phyloP scores from a whole-genome alignment of 208 protist species.

The Leishmania guyanensis region DNA sequence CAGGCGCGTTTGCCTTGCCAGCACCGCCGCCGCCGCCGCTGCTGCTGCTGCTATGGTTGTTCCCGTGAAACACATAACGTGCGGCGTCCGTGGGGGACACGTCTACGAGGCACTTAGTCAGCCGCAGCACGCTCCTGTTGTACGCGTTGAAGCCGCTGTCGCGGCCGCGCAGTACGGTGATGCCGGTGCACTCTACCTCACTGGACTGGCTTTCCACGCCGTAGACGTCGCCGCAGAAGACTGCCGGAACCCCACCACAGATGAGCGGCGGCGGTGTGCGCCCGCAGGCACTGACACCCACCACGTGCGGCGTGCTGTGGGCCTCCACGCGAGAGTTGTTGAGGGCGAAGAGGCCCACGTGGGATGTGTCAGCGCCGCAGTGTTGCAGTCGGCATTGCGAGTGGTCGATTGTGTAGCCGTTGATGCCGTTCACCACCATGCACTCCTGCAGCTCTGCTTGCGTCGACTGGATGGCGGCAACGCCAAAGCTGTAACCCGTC shows the following conservation, averaged over 20 bases:
- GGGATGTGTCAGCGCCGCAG: slow-evolving; percentile 63
- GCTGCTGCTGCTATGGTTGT: background rate
- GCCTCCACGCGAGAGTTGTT: slow-evolving; percentile 41
- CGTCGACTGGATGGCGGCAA: slow-evolving; percentile 56
- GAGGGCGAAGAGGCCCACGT: slow-evolving; percentile 66
- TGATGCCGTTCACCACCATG: slow-evolving; percentile 53
- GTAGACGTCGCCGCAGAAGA: slow-evolving; percentile 52
- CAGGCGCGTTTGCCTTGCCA: background rate
- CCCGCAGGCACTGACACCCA: slow-evolving; percentile 30
- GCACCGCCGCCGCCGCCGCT: background rate
- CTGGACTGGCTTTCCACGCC: slow-evolving; percentile 65
- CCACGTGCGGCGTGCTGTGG: slow-evolving; percentile 39
- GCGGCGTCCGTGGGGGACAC: slow-evolving; percentile 28
- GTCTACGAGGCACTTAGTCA: slow-evolving; percentile 53
- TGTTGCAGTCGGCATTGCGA: slow-evolving; percentile 40
- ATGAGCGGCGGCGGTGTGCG: slow-evolving; percentile 37
- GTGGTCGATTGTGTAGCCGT: slow-evolving; percentile 72
- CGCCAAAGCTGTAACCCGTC: slow-evolving; percentile 59
- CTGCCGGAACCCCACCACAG: slow-evolving; percentile 45
- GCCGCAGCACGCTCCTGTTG: slow-evolving; percentile 34
- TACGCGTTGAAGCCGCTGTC: slow-evolving; percentile 75
- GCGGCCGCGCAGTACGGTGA: slow-evolving; percentile 45
- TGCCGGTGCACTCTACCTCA: slow-evolving; percentile 41
- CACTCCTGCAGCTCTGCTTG: slow-evolving; percentile 44
- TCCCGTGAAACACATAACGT: slow-evolving; percentile 21